Percentiles rank a stretch among this genome's conserved stretches.
Conservation (phyloP, 169 alveolate species). For the Plasmodium chabaudi region DNA sequence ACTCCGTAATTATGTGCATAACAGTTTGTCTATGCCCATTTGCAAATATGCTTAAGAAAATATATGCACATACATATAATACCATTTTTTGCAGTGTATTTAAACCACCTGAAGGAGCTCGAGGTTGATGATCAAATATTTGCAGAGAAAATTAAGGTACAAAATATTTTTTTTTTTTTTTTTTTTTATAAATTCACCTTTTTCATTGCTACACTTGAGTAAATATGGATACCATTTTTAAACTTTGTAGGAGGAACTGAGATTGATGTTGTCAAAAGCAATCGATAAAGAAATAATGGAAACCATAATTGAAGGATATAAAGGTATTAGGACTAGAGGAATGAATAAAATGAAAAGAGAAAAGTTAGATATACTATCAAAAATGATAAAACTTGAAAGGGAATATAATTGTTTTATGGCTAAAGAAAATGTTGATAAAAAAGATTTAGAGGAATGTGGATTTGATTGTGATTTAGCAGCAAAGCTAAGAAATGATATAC, state of each 20-base stretch:
- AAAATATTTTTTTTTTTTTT: background rate
- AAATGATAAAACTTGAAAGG: conserved; percentile 65
- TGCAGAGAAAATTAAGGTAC: conserved; percentile 58
- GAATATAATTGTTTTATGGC: conserved; percentile 71
- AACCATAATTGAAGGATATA: conserved; percentile 61
- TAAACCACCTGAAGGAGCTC: conserved; percentile 59
- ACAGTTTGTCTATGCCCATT: too few species aligned
- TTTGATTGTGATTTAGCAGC: conserved; percentile 72
- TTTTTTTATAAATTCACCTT: background rate
- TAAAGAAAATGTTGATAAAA: conserved; percentile 66
- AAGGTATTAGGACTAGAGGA: conserved; percentile 62
- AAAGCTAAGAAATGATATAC: conserved; percentile 53
- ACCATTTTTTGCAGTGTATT: conserved; percentile 7
- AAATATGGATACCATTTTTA: background rate
- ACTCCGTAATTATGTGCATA: too few species aligned
- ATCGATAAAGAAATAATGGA: conserved; percentile 67
- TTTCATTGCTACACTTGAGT: background rate
- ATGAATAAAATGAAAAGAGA: conserved; percentile 69
- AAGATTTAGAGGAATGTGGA: conserved; percentile 70
- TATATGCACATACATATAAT: background rate
- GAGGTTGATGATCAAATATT: conserved; percentile 42
- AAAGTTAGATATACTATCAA: conserved; percentile 54
- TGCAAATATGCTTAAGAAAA: background rate
- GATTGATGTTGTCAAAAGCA: conserved; percentile 58
- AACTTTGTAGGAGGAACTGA: conserved; percentile 31